A percentile compares a stretch with the other conserved stretches of the same genome.
Conservation (phyloP, 2,329 filamentous ascomycete genomes). For the Colletotrichum sp. region DNA sequence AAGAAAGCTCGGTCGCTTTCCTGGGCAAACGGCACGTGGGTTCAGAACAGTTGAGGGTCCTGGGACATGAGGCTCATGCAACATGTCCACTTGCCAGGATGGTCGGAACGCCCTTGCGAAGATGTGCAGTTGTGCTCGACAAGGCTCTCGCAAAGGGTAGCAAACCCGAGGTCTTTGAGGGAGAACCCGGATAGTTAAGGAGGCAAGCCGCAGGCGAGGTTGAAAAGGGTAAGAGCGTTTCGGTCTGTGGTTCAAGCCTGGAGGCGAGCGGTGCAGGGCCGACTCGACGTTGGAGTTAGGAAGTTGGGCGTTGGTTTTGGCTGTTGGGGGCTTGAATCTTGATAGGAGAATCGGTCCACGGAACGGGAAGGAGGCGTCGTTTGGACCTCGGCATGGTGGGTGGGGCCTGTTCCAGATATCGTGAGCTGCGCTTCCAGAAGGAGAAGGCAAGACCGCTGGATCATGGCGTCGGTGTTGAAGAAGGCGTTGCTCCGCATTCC, state of each 20-base stretch:
- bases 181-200: background rate
- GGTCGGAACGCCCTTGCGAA: background rate
- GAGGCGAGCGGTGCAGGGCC: background rate
- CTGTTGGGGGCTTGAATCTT: background rate
- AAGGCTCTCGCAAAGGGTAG: background rate
- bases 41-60: background rate
- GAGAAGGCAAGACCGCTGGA: slow-evolving; percentile 8
- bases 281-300: background rate
- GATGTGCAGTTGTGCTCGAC: background rate
- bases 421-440: slow-evolving; percentile 9
- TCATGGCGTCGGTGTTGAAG: slow-evolving; percentile 8
- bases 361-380: background rate
- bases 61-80: slow-evolving; percentile 9
- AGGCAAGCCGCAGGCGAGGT: background rate
- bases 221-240: background rate
- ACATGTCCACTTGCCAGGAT: background rate
- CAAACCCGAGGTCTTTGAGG: background rate
- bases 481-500: background rate
- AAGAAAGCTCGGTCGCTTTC: slow-evolving; percentile 1
- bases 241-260: background rate
- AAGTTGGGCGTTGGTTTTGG: background rate
- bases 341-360: background rate
- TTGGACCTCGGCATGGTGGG: background rate
- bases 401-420: slow-evolving; percentile 11
- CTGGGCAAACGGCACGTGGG: background rate